These are phyloP conservation scores for Mycena crocata DNA, from an alignment of 768 basidiomycete species.

Conservation along the genomic window DNA sequence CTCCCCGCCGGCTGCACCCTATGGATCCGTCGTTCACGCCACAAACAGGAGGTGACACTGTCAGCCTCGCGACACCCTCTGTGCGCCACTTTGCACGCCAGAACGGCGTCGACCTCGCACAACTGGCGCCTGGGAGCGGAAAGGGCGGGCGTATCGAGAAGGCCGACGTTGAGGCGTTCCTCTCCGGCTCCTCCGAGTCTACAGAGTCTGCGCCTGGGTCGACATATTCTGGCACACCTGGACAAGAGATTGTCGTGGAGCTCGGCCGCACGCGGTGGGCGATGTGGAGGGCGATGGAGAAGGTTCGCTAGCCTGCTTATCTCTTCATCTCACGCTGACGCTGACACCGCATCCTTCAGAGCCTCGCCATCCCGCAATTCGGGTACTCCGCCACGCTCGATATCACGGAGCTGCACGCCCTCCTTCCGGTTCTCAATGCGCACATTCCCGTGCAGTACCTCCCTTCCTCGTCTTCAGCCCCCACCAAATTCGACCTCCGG, in stretches of 20 bases:
- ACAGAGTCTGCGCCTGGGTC: slow-evolving; percentile 9
- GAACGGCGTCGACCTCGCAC: slow-evolving; percentile 68
- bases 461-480: slow-evolving; percentile 36
- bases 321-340: neutral
- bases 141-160: slow-evolving; percentile 81
- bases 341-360: slow-evolving; percentile 57
- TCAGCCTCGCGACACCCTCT: slow-evolving; percentile 76
- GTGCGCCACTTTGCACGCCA: slow-evolving; percentile 82
- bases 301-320: slow-evolving; percentile 54
- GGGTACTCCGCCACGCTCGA: slow-evolving; percentile 86
- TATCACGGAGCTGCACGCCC: slow-evolving; percentile 72
- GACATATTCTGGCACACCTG: slow-evolving; percentile 18
- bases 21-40: slow-evolving; percentile 54
- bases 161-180: slow-evolving; percentile 74
- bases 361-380: slow-evolving; percentile 88
- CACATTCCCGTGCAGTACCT: slow-evolving; percentile 74
- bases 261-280: slow-evolving; percentile 81
- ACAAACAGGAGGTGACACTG: slow-evolving; percentile 25
- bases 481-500: slow-evolving; percentile 44
- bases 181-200: slow-evolving; percentile 44
- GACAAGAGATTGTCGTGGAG: slow-evolving; percentile 71
- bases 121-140: slow-evolving; percentile 75
- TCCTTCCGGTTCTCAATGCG: slow-evolving; percentile 73
- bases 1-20: slow-evolving; percentile 27
- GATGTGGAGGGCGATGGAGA: slow-evolving; percentile 93